Base-by-base conservation (phyloP, 2,329 filamentous ascomycete genomes). In the Penicillium sumatraense region DNA sequence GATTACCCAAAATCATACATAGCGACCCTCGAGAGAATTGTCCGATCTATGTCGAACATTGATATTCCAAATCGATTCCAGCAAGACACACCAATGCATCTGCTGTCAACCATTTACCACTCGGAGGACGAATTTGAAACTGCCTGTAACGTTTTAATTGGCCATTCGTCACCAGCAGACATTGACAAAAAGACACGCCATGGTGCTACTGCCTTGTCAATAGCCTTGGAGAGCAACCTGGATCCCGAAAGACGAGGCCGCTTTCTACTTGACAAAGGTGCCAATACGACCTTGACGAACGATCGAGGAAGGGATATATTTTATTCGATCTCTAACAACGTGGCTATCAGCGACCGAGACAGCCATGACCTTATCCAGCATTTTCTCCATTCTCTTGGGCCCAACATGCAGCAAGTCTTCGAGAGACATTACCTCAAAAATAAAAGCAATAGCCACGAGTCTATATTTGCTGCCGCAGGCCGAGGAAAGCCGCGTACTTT, bases 1-100 rank as follows among this genome's bases (percentile, higher is more conserved):
- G 60, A 57, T 21, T 68, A 69, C 56, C 56, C 66, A 0, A 45
- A 58, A 11, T 62, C 62, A 8, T 69, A 67, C 45, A 33, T 64
- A 4, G 20, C 51, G 2, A 56, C 64, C 5, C 33, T 68, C 16
- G 38, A 60, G 26, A 58, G 46, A 18, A 61, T 66, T n/a, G 47
- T 56, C 14, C 49, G 54, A 7, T 44, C 49, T 1, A 62, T 59
- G 51, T 38, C 54, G 5, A 42, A 59, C 18, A 36, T 67, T 27
- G 56, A 68, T 48, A 47, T 63, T 16, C 54, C 29, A 6, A 64
- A 59, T 24, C 29, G 33, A 3, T 62, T 51, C 27, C 57, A 65
- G 16, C 47, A 60, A 29, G 62, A 66, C 11, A 68, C 64, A 3
- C 60, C 65, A 5, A 53, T 68, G 13, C 65, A 68, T 53, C n/a